These are phyloP conservation scores for Immersiporthe knoxdaviesiana DNA, from an alignment of 2,329 filamentous ascomycete species.

Conservation along the genomic window DNA sequence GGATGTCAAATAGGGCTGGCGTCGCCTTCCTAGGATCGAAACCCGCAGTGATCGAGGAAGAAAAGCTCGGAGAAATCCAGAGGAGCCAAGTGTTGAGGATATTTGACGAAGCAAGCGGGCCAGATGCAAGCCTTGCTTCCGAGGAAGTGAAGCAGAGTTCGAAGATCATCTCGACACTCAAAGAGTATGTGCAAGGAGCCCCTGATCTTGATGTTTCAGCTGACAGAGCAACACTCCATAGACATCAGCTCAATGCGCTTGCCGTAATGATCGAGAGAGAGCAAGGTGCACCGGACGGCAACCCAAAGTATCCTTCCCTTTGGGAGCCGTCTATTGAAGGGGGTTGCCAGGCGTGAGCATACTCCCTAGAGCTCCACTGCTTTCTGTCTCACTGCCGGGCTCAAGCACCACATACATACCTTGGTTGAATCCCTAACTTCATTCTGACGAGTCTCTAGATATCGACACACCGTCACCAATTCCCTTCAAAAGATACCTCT, in stretches of 20 bases:
- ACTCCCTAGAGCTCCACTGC: background rate
- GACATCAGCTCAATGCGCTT: constrained; percentile 37
- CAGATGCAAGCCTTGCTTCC: constrained; percentile 5
- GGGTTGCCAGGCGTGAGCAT: constrained; percentile 23
- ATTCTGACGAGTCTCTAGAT: constrained; percentile 26
- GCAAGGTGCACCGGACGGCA: constrained; percentile 26
- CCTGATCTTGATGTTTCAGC: background rate
- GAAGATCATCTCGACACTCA: constrained; percentile 25
- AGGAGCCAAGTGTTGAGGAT: constrained; percentile 26
- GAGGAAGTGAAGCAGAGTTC: constrained; percentile 22
- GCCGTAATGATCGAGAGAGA: constrained; percentile 41
- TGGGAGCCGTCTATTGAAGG: constrained; percentile 30
- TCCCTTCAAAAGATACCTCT: constrained; percentile 17
- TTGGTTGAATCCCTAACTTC: too few species aligned
- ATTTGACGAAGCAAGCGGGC: constrained; percentile 27
- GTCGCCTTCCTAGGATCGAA: background rate
- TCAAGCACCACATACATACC: too few species aligned
- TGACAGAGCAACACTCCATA: constrained; percentile 17
- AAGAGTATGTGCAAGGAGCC: constrained; percentile 29
- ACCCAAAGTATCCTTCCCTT: constrained; percentile 34
- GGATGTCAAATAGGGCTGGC: constrained; percentile 11
- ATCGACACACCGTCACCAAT: constrained; percentile 32
- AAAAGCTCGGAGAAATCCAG: constrained; percentile 25
- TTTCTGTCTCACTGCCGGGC: background rate
- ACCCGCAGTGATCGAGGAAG: background rate